Evolutionary conservation across 129 eudicot species (phyloP), one percentile per base, ranked within the genome.

Genomic region (Helianthus annuus): DNA sequence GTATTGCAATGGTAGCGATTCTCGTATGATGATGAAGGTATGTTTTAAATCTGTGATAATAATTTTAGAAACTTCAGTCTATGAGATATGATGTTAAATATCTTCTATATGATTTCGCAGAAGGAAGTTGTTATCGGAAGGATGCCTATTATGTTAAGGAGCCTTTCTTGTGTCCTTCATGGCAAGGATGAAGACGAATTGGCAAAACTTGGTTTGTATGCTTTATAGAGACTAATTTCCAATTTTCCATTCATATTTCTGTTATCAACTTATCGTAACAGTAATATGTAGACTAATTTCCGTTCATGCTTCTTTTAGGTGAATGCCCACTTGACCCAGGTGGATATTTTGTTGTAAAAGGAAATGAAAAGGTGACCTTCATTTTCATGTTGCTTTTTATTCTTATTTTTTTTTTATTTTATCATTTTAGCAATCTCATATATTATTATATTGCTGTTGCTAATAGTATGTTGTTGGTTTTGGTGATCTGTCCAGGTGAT

Each of bases 251-350:
- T 44, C 42, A 17, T 42, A 46, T 55, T 66, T 73, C 66, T 56
- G 38, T 54, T 65, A 55, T 40, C 64, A 52, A 52, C 53, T 19
- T 24, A 27, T 74, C 40, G 29, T 65, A n/a, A 57, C 34, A 24
- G 32, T 27, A 24, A 38, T 75, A 53, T 44, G 38, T 45, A 53
- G 38, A 57, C 70, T 42, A 45, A 27, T 55, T 65, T 65, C 15
- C 10, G 6, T 68, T 58, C 27, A 10, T 24, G 34, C 70, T 71
- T 73, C 39, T 29, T 40, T 19, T 69, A 92, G 98, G 98, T 71
- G 99, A 95, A 82, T 95, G 99, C 81, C 99, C 99, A 59, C 97
- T 95, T 75, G 99, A 95, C 77, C 99, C 99, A 15, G 99, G 99
- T 75, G 99, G 99, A 65, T 95, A 95, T 78, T 95, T 95, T 80